These are phyloP conservation scores for Colletotrichum truncatum DNA, from an alignment of 2,329 filamentous ascomycete species.

Conservation along the genomic window DNA sequence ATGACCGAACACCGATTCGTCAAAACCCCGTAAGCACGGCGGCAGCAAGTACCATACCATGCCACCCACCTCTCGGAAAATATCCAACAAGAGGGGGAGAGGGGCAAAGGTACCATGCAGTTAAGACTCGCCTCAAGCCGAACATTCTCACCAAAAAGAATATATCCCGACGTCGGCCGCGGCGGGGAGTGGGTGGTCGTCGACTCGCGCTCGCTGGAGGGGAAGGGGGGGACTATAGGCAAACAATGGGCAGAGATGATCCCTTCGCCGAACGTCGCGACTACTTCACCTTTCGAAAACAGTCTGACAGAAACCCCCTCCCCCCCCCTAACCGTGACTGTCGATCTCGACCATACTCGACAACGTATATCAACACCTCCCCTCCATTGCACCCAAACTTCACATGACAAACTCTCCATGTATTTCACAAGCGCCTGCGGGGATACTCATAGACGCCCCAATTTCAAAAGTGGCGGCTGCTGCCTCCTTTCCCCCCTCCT, in stretches of 20 bases:
- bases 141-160: too few species aligned
- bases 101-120: too few species aligned
- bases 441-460: too few species aligned
- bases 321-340: too few species aligned
- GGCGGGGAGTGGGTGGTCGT: too few species aligned
- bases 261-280: too few species aligned
- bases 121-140: neutral
- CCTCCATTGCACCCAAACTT: neutral
- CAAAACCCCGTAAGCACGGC: neutral
- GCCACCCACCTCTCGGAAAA: too few species aligned
- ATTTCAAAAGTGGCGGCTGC: neutral
- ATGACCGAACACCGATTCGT: neutral
- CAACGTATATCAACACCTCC: neutral
- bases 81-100: too few species aligned
- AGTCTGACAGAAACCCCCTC: too few species aligned
- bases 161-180: neutral
- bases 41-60: neutral
- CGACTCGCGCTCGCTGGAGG: neutral
- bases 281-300: too few species aligned
- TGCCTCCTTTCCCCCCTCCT: too few species aligned
- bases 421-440: neutral
- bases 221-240: too few species aligned
- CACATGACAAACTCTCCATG: conserved; percentile 26
- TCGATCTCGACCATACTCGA: neutral
- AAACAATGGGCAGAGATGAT: neutral